Evolutionary conservation across 352 stramenopile species (phyloP), one percentile per base, ranked within the genome.

Genomic region (Globisporangium emineosum): DNA sequence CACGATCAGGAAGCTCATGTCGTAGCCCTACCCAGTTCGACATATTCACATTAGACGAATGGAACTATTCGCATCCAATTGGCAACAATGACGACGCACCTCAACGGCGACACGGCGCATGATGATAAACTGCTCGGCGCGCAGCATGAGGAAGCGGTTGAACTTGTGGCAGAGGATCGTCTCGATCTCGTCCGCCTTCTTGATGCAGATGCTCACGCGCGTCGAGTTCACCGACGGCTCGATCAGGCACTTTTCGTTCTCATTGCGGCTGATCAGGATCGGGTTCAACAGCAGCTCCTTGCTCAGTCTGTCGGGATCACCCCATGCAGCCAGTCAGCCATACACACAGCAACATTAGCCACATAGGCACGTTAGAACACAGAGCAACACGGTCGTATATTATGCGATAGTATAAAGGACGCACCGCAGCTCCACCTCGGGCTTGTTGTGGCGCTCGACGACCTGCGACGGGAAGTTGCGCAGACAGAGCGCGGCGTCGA

Each of bases 371-470:
- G 9, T 29, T 9, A 29, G 5, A n/a, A 53, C 10, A 32, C 0
- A 23, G 1, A 35, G 53, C 19, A 25, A n/a, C 9, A 47, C 35
- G 5, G n/a, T n/a, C n/a, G n/a, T n/a, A n/a, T n/a, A n/a, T n/a
- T 17, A 7, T 2, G 29, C 29, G 29, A 15, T 52, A 25, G 52
- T 15, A 45, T 12, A 15, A 3, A 32, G 19, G n/a, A 77, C 78
- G 64, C 69, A 96, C 89, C 85, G 82, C 49, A 97, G 72, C 69
- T 98, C 94, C 33, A 98, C 82, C 73, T 98, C 95, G 9, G 95
- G 95, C 65, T 98, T 98, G 81, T 98, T 98, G 78, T 98, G 95
- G 63, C 95, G 86, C 80, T 98, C 95, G 51, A 98, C 91, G 23
- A 91, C 88, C 68, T 98, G 93, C 60, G 94, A 98, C n/a, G 95